phyloP scores from a whole-genome alignment of 2,329 filamentous ascomycete genomes.

The Coniochaeta sp. region DNA sequence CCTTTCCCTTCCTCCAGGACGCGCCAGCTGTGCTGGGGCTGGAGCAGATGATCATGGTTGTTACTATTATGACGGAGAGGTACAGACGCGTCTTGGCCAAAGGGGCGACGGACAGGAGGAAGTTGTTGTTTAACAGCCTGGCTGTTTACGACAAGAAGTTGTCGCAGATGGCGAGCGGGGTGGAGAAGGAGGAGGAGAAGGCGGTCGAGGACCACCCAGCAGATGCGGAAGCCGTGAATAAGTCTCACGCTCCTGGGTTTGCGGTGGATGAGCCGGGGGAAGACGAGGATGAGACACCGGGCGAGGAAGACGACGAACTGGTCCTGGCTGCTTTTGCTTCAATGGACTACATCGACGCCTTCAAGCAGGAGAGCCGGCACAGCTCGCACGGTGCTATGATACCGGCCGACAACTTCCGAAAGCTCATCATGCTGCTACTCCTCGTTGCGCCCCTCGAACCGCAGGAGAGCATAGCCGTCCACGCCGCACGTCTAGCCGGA shows the following conservation, averaged over 20 bases:
- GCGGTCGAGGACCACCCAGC: neutral
- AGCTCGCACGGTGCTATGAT: constrained; percentile 60
- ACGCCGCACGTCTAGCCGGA: constrained; percentile 49
- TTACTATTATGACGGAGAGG: constrained; percentile 65
- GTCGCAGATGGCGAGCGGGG: constrained; percentile 23
- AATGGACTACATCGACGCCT: constrained; percentile 56
- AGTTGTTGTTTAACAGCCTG: constrained; percentile 63
- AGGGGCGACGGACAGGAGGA: constrained; percentile 50
- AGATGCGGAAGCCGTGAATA: constrained; percentile 4
- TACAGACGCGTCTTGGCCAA: constrained; percentile 57
- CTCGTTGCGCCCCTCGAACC: constrained; percentile 57
- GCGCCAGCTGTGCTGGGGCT: constrained; percentile 64
- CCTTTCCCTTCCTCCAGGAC: constrained; percentile 66
- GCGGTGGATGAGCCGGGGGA: constrained; percentile 36
- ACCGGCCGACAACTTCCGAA: constrained; percentile 65
- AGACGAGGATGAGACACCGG: constrained; percentile 32
- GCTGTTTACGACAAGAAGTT: constrained; percentile 62
- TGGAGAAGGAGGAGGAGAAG: constrained; percentile 7
- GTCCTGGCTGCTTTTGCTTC: constrained; percentile 63
- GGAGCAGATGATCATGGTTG: constrained; percentile 64
- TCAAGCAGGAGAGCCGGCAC: constrained; percentile 42
- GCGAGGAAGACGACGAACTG: constrained; percentile 53
- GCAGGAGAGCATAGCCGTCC: constrained; percentile 58
- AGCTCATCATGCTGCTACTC: constrained; percentile 63
- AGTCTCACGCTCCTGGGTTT: constrained; percentile 30